Conservation (phyloP, 2,329 filamentous ascomycete species). For the Akanthomyces uredinophilus region DNA sequence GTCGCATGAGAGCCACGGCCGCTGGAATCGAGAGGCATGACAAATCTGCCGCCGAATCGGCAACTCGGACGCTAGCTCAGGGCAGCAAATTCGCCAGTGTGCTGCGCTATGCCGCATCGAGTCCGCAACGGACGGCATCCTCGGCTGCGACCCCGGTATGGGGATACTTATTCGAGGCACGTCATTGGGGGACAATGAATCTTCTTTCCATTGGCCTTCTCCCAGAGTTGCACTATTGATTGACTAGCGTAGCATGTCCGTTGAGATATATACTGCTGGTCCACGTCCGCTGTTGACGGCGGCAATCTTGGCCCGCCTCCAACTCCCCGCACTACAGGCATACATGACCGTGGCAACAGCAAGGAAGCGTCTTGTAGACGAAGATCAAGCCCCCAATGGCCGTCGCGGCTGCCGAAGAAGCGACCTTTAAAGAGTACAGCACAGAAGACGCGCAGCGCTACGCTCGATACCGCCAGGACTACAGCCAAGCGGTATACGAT, state of each 20-base stretch:
- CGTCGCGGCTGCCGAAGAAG: neutral
- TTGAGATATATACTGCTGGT: too few relatives aligned
- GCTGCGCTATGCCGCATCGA: neutral
- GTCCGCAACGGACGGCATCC: neutral
- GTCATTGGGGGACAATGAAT: neutral
- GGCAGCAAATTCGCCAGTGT: neutral
- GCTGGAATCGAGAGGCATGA: too few relatives aligned
- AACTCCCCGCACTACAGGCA: too few relatives aligned
- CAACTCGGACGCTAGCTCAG: neutral
- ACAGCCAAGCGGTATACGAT: constrained; percentile 42
- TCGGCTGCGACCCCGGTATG: neutral
- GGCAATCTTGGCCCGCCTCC: too few relatives aligned
- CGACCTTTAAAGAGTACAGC: neutral
- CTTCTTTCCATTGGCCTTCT: neutral
- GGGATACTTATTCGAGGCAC: neutral
- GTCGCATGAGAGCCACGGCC: too few relatives aligned
- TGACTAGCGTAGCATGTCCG: neutral
- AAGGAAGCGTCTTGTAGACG: too few relatives aligned
- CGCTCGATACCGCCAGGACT: constrained; percentile 36
- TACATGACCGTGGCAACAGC: too few relatives aligned
- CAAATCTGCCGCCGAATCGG: neutral
- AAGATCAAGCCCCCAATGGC: neutral
- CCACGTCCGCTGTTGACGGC: too few relatives aligned
- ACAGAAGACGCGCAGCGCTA: constrained; percentile 39
- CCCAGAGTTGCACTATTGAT: neutral